These are phyloP conservation scores for Sporothrix luriei DNA, from an alignment of 2,329 filamentous ascomycete genomes.

Conservation along the genomic window DNA sequence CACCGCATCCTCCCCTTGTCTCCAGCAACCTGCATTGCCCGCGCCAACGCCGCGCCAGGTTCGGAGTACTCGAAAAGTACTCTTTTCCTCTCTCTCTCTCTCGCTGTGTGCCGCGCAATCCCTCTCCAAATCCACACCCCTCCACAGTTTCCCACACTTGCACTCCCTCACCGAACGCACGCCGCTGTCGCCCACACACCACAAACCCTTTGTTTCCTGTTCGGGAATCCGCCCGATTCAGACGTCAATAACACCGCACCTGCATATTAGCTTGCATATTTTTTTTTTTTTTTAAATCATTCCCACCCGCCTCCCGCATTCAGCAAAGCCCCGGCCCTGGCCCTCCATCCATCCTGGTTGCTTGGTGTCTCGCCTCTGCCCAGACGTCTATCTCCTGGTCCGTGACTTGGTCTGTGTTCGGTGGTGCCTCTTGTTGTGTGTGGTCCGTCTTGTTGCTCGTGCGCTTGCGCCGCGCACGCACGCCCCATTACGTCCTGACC, in stretches of 20 bases:
- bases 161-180: neutral
- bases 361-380: slow-evolving; percentile 3
- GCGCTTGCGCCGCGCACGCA: slow-evolving; percentile 13
- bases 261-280: slow-evolving; percentile 30
- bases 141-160: slow-evolving; percentile 19
- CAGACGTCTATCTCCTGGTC: neutral
- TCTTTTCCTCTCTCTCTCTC: neutral
- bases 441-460: neutral
- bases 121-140: slow-evolving; percentile 25
- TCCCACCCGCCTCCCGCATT: slow-evolving; percentile 27
- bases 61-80: slow-evolving; percentile 16
- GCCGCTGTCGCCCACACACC: slow-evolving; percentile 1
- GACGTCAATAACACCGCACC: slow-evolving; percentile 28
- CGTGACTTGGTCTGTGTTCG: slow-evolving; percentile 21
- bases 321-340: slow-evolving; percentile 19
- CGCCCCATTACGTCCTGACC: slow-evolving; percentile 14
- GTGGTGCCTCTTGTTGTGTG: slow-evolving; percentile 13
- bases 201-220: slow-evolving; percentile 25
- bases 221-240: slow-evolving; percentile 32
- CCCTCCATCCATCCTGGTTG: slow-evolving; percentile 8
- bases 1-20: neutral
- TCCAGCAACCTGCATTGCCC: slow-evolving; percentile 8
- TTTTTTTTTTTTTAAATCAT: slow-evolving; percentile 21
- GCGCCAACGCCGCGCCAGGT: neutral
- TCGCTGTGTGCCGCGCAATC: neutral